Conservation (phyloP, 495 filamentous ascomycete species). For the Lentithecium fluviatile region DNA sequence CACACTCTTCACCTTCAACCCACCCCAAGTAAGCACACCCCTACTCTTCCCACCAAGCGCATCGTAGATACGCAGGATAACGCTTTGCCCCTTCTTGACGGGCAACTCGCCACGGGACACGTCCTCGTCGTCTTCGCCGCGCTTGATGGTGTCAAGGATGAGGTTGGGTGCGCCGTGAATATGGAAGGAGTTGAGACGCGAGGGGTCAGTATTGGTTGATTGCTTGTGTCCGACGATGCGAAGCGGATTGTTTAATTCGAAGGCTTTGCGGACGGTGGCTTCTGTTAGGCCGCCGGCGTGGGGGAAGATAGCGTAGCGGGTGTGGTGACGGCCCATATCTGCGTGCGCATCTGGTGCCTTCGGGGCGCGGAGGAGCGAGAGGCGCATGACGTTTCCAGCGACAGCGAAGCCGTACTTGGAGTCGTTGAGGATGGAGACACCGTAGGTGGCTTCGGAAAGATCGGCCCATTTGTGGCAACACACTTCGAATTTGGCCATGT, state of each 20-base stretch:
- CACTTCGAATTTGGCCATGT: conserved; percentile 99
- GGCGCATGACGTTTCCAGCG: conserved; percentile 83
- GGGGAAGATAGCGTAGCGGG: conserved; percentile 90
- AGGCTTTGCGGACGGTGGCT: conserved; percentile 76
- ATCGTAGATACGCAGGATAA: conserved; percentile 85
- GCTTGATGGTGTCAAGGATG: conserved; percentile 80
- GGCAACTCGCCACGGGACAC: conserved; percentile 70
- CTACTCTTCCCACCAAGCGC: conserved; percentile 79
- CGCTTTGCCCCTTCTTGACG: conserved; percentile 66
- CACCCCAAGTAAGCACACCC: conserved; percentile 61
- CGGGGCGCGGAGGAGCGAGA: conserved; percentile 85
- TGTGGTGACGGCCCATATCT: conserved; percentile 88
- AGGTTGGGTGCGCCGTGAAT: conserved; percentile 51
- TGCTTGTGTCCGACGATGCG: conserved; percentile 27
- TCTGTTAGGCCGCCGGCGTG: conserved; percentile 69
- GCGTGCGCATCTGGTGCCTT: conserved; percentile 95
- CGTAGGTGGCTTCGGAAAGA: conserved; percentile 86
- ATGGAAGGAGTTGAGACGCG: conserved; percentile 42
- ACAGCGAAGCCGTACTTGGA: conserved; percentile 97
- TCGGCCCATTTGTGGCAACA: conserved; percentile 99
- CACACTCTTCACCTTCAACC: conserved; percentile 68
- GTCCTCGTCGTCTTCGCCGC: conserved; percentile 94
- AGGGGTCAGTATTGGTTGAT: conserved; percentile 5
- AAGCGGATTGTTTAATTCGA: conserved; percentile 86
- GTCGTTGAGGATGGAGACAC: conserved; percentile 92